Percentiles rank a stretch among this genome's conserved stretches.
phyloP scores from a whole-genome alignment of 768 basidiomycete genomes.

The Butyriboletus loyo region DNA sequence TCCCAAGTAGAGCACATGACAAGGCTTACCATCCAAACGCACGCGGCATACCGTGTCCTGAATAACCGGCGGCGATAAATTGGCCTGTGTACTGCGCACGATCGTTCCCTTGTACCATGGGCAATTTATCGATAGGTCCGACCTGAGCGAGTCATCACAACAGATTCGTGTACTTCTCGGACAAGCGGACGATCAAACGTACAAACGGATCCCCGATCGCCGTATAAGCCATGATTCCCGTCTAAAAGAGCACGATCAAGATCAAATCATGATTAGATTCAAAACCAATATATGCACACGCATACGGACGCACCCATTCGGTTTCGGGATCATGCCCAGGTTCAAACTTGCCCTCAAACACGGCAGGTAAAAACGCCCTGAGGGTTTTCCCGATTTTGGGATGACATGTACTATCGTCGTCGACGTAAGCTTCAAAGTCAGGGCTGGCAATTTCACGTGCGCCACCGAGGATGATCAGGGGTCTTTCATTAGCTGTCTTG shows the following conservation, averaged over 20 bases:
- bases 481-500: slow-evolving; percentile 31
- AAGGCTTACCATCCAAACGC: slow-evolving; percentile 55
- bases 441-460: slow-evolving; percentile 45
- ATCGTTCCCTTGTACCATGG: slow-evolving; percentile 11
- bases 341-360: slow-evolving; percentile 56
- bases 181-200: slow-evolving; percentile 18
- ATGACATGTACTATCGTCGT: slow-evolving; percentile 59
- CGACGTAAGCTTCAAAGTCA: slow-evolving; percentile 47
- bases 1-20: neutral
- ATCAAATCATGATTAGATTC: neutral
- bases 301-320: slow-evolving; percentile 65
- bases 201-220: slow-evolving; percentile 63
- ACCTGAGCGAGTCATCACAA: slow-evolving; percentile 40
- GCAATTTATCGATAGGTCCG: slow-evolving; percentile 49
- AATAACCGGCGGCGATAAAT: slow-evolving; percentile 69
- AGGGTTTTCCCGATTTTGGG: slow-evolving; percentile 45
- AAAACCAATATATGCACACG: neutral
- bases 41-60: slow-evolving; percentile 80
- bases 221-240: slow-evolving; percentile 81
- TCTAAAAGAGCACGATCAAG: slow-evolving; percentile 38
- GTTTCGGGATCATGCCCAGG: slow-evolving; percentile 54
- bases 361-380: slow-evolving; percentile 54
- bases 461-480: slow-evolving; percentile 74
- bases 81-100: slow-evolving; percentile 47
- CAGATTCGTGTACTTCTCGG: too few species aligned